Conservation (phyloP, 176 grass and related monocot genomes). For the Phoenix dactylifera region DNA sequence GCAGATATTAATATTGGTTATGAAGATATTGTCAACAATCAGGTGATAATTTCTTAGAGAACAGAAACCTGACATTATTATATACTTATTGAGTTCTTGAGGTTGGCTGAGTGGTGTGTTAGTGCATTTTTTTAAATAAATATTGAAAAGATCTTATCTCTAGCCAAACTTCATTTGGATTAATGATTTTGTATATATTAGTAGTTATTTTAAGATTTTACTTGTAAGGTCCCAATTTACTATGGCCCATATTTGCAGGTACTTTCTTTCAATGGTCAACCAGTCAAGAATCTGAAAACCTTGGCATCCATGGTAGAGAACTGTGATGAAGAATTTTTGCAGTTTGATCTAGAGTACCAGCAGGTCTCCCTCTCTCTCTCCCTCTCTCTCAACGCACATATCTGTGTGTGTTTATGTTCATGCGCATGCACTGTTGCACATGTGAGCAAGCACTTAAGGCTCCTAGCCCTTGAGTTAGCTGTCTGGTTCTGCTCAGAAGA, state of each 20-base stretch:
- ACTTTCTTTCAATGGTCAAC: constrained; percentile 63
- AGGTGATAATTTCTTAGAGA: constrained; percentile 32
- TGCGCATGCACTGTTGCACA: no score
- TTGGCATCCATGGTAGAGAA: constrained; percentile 80
- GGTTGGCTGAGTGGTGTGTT: neutral
- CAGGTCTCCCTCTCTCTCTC: constrained; percentile 37
- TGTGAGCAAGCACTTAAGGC: no score
- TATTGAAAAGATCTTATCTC: no score
- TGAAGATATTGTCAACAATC: constrained; percentile 91
- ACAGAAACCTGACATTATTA: no score
- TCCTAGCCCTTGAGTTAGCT: no score
- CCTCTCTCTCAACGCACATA: neutral
- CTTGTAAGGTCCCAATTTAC: neutral
- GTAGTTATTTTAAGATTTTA: neutral
- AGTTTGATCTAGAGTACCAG: constrained; percentile 90
- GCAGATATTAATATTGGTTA: constrained; percentile 99
- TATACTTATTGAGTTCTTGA: no score
- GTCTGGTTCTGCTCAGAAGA: no score
- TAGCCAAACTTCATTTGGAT: neutral
- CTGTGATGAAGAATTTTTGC: constrained; percentile 61
- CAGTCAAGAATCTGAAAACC: constrained; percentile 74
- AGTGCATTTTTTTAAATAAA: neutral
- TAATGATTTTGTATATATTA: neutral
- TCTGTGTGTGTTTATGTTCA: no score
- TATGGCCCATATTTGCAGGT: constrained; percentile 35